phyloP scores from a whole-genome alignment of 176 grass and related monocot species.

The Ampelocalamus luodianensis region DNA sequence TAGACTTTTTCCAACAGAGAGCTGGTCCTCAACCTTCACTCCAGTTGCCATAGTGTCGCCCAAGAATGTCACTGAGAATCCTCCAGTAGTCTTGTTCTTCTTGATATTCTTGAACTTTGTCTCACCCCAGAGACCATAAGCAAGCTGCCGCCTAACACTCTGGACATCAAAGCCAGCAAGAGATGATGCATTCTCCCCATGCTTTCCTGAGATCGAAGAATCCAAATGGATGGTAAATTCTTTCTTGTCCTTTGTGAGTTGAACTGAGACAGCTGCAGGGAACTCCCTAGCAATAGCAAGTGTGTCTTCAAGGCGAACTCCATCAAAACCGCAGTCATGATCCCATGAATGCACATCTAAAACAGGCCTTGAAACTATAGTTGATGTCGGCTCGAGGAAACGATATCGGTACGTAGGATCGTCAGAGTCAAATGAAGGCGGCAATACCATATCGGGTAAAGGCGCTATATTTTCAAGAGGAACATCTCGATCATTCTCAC shows the following conservation, averaged over 20 bases:
- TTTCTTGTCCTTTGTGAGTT: slow-evolving; percentile 93
- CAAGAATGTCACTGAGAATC: slow-evolving; percentile 77
- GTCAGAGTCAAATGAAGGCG: slow-evolving; percentile 85
- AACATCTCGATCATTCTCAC: slow-evolving; percentile 71
- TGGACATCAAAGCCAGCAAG: slow-evolving; percentile 91
- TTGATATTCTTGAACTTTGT: slow-evolving; percentile 95
- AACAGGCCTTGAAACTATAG: slow-evolving; percentile 74
- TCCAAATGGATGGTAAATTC: slow-evolving; percentile 91
- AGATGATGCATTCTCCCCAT: slow-evolving; percentile 76
- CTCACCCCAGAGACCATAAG: slow-evolving; percentile 76
- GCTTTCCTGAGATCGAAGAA: slow-evolving; percentile 82
- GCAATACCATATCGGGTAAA: slow-evolving; percentile 85
- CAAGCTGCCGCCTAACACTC: slow-evolving; percentile 69
- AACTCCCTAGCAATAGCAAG: slow-evolving; percentile 69
- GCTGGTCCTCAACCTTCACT: slow-evolving; percentile 82
- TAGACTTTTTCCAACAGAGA: slow-evolving; percentile 72
- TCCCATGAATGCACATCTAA: slow-evolving; percentile 83
- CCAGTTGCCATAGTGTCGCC: slow-evolving; percentile 84
- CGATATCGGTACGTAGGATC: slow-evolving; percentile 82
- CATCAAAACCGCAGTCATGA: slow-evolving; percentile 94
- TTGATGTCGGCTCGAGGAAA: slow-evolving; percentile 73
- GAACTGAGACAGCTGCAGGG: slow-evolving; percentile 64
- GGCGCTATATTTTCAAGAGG: slow-evolving; percentile 70
- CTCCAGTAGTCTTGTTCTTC: slow-evolving; percentile 87
- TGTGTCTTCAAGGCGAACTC: slow-evolving; percentile 78